Evolutionary conservation across 306 rosid species (phyloP).

Genomic region (Citrullus amarus): DNA sequence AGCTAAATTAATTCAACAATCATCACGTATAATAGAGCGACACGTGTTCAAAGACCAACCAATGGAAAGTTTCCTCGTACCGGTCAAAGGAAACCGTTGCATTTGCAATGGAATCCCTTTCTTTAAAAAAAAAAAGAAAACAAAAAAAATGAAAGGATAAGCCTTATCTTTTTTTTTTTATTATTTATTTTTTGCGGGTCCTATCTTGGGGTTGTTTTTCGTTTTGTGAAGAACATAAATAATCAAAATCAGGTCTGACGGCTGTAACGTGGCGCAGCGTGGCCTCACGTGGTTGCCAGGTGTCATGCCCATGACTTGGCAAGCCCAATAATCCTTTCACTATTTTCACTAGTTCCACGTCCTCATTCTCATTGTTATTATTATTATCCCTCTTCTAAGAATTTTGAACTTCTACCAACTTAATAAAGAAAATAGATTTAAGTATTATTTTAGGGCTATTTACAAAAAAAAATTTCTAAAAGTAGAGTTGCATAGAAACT

Average conservation of each 20-base stretch:
- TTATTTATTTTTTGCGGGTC: not conserved
- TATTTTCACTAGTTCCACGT: too few species aligned
- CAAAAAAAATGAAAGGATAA: not conserved
- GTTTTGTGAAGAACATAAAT: not conserved
- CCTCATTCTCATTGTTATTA: too few species aligned
- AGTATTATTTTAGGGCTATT: too few species aligned
- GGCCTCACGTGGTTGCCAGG: constrained; percentile 5
- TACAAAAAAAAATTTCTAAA: too few species aligned
- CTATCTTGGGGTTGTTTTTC: not conserved
- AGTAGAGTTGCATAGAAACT: too few species aligned
- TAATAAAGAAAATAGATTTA: too few species aligned
- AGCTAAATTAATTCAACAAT: not conserved
- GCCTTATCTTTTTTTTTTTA: not conserved
- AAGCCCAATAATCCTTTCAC: not conserved
- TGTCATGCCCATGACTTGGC: not conserved
- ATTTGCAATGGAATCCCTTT: not conserved
- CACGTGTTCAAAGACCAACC: not conserved
- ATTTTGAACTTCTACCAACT: too few species aligned
- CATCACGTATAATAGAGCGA: not conserved
- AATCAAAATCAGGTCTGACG: not conserved
- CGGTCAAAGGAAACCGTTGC: not conserved
- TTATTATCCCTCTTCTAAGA: too few species aligned
- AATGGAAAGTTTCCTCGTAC: not conserved
- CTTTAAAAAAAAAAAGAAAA: not conserved
- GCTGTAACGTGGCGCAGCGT: not conserved